Evolutionary conservation across 805 yeast genomes (phyloP), one percentile per base, ranked within the genome.

Genomic region (Saturnispora zaruensis): DNA sequence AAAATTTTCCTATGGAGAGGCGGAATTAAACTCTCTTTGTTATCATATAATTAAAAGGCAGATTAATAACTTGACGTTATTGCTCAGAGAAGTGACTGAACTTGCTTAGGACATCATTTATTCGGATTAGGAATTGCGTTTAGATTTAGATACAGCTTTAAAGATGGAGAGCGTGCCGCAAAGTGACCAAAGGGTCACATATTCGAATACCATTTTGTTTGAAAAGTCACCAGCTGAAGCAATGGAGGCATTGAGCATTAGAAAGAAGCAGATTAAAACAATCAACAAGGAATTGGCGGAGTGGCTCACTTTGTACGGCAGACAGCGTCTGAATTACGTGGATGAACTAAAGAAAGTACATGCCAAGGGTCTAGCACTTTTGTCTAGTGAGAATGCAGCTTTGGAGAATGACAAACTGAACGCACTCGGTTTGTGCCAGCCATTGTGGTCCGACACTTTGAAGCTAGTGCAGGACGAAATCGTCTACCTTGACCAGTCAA

Each of bases 211-310:
- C 13, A 55, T 68, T 41, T 56, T 68, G 30, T 64, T 64, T 50
- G 63, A 62, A 20, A 73, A 77, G 56, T 61, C 73, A 36, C 87
- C 88, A 13, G 67, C 69, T 25, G 81, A 76, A 56, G 81, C 86
- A 20, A 74, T 79, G 53, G 84, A 78, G 57, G 70, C 78, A 30
- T 70, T 84, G 26, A 69, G 79, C 46, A 73, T 81, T 47, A 75
- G 89, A 53, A 68, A 78, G 37, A 66, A 73, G 32, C 78, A 76
- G 56, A 78, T 81, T 43, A 75, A 76, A 57, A 59, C 71, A 42
- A 66, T 81, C 45, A 83, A 83, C 58, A 76, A 75, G 51, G 81
- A 78, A 46, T 71, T 86, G 54, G 79, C 85, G 36, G 73, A 71
- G 40, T 76, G 87, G 73, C 71, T 85, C 50, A 73, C 76, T 37